A percentile compares a stretch with the other conserved stretches of the same genome.
Evolutionary conservation across 2,329 filamentous ascomycete genomes (phyloP).

Genomic region (Aspergillus sp.): DNA sequence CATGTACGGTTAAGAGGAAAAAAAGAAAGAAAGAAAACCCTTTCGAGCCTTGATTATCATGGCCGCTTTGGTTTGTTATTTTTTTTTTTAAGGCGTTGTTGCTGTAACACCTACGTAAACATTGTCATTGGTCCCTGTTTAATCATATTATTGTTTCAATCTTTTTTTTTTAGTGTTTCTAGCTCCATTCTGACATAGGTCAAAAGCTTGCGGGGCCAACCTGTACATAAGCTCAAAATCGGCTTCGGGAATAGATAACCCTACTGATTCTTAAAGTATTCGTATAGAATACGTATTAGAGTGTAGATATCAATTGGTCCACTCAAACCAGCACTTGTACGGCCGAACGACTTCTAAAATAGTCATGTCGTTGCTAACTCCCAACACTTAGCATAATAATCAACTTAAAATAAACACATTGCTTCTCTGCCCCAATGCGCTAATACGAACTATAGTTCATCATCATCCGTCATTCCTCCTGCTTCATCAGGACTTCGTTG

Average conservation of each 20-base stretch:
- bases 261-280: background rate
- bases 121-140: constrained; percentile 22
- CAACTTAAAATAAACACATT: background rate
- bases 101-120: constrained; percentile 38
- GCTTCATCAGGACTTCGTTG: constrained; percentile 24
- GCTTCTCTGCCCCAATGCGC: background rate
- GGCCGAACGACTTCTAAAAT: background rate
- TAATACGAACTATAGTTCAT: constrained; percentile 35
- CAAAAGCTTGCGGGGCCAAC: constrained; percentile 27
- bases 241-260: constrained; percentile 14
- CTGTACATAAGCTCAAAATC: constrained; percentile 40
- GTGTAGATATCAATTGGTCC: background rate
- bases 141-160: constrained; percentile 20
- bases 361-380: background rate
- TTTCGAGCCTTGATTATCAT: constrained; percentile 11
- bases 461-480: constrained; percentile 42
- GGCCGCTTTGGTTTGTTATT: constrained; percentile 24
- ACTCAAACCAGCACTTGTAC: background rate
- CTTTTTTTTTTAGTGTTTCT: constrained; percentile 22
- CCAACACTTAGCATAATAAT: background rate
- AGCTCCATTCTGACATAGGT: constrained; percentile 22
- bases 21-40: background rate
- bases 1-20: constrained; percentile 34
- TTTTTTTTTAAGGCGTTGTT: constrained; percentile 37
- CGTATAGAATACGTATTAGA: background rate